Percentiles rank a stretch among this genome's conserved stretches.
These are phyloP conservation scores for Xerocomellus dryophilus DNA, from an alignment of 768 basidiomycete species.

Conservation along the genomic window DNA sequence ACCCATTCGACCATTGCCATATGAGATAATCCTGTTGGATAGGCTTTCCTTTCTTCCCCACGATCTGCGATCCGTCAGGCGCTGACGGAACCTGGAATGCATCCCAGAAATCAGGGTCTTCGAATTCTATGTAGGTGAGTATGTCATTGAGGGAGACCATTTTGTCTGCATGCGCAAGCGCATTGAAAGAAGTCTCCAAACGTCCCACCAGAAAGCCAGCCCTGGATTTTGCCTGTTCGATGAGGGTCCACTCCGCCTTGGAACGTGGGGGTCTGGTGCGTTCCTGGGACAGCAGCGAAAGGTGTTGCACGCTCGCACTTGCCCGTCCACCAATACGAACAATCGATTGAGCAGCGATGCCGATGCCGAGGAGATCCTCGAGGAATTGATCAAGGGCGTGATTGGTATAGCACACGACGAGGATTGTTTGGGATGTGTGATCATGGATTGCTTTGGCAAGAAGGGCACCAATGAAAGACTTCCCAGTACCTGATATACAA, in stretches of 20 bases:
- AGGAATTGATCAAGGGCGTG: conserved; percentile 73
- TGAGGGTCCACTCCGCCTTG: conserved; percentile 38
- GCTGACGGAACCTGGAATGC: conserved; percentile 46
- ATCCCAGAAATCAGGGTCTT: conserved; percentile 41
- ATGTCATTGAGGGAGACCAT: conserved; percentile 30
- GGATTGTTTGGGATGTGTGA: conserved; percentile 45
- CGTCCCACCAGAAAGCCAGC: conserved; percentile 9
- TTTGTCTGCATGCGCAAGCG: conserved; percentile 20
- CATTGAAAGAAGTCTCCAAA: conserved; percentile 34
- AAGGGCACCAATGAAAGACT: conserved; percentile 69
- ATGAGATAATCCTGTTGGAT: conserved; percentile 43
- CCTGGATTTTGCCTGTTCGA: conserved; percentile 38
- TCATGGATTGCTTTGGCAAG: conserved; percentile 60
- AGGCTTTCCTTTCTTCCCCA: conserved; percentile 40
- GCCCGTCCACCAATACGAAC: conserved; percentile 61
- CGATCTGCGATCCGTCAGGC: conserved; percentile 41
- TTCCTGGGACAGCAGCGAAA: conserved; percentile 45
- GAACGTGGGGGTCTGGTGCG: conserved; percentile 20
- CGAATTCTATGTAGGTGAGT: conserved; percentile 50
- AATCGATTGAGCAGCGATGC: conserved; percentile 47
- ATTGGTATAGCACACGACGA: conserved; percentile 73
- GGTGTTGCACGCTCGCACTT: conserved; percentile 43
- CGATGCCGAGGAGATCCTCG: conserved; percentile 57
- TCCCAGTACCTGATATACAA: conserved; percentile 56
- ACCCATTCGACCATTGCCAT: conserved; percentile 44